Evolutionary conservation across 306 rosid genomes (phyloP), one percentile per base, ranked within the genome.

Genomic region (Castanopsis chinensis): DNA sequence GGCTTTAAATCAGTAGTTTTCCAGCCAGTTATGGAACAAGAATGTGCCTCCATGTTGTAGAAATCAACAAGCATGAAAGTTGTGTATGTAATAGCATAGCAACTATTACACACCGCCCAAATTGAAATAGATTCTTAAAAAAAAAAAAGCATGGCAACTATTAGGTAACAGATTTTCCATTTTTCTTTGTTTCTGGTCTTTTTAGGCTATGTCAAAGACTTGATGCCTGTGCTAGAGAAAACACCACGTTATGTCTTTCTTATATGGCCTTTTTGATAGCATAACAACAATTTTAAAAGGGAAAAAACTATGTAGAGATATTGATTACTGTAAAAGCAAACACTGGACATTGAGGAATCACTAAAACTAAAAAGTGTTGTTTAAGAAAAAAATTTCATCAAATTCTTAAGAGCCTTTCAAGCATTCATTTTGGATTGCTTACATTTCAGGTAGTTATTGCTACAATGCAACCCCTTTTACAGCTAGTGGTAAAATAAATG

Each of bases 341-440:
- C 60, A 27, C 20, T 65, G 5, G 17, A 30, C 56, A 27, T 35
- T 71, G 23, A 56, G 73, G 49, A 65, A 18, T 33, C 71, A 32
- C 23, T 18, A 32, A 18, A 65, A 17, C 71, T 32, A 32, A 65
- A 13, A 7, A 63, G 43, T 6, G 43, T 17, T 2, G n/a, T 10
- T 58, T 58, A 58, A 58, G 64, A 58, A 21, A 58, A 20, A 58
- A 7, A n/a, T 41, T n/a, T 76, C 13, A 43, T 49, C 51, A 30
- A 77, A 73, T n/a, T 64, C 57, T 71, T 17, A 75, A 18, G 76
- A 65, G 35, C 49, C 55, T 69, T 81, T 17, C 49, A 27, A 21
- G 76, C 7, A 32, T 49, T 61, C n/a, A 57, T 61, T 76, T 65
- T 20, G 41, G 45, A 41, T 11, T 65, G 51, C 71, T 32, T 65